Conservation (phyloP, 1,284 basidiomycete genomes). For the Sutorius eximius region DNA sequence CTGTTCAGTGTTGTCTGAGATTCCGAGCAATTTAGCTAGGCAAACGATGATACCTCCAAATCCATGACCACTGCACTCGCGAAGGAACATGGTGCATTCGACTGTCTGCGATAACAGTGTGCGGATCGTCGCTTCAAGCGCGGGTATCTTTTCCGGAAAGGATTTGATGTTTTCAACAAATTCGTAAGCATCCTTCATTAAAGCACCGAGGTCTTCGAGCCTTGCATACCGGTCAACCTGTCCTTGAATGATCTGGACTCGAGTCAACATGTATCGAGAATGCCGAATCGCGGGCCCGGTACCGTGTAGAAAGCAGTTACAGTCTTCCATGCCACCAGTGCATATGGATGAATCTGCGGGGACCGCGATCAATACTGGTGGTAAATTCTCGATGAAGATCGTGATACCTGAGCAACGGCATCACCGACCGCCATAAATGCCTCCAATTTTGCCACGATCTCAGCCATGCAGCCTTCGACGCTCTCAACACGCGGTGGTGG, state of each 20-base stretch:
- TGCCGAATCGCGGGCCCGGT: not conserved
- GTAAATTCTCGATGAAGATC: not conserved
- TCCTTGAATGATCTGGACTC: slow-evolving; percentile 25
- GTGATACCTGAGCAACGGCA: slow-evolving; percentile 20
- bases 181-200: slow-evolving; percentile 33
- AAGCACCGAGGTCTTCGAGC: slow-evolving; percentile 23
- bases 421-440: slow-evolving; percentile 28
- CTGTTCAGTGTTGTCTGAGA: slow-evolving; percentile 13
- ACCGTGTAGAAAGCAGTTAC: slow-evolving; percentile 31
- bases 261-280: slow-evolving; percentile 10
- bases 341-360: slow-evolving; percentile 26
- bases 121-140: slow-evolving; percentile 30
- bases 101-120: slow-evolving; percentile 33
- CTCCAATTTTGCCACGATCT: slow-evolving; percentile 25
- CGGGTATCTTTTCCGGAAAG: slow-evolving; percentile 30
- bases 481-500: not conserved
- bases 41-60: slow-evolving; percentile 27
- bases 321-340: slow-evolving; percentile 28
- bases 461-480: slow-evolving; percentile 20
- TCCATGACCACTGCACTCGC: slow-evolving; percentile 34
- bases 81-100: slow-evolving; percentile 37
- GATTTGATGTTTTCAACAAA: slow-evolving; percentile 34
- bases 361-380: not conserved
- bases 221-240: slow-evolving; percentile 28
- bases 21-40: too few species aligned